phyloP scores from a whole-genome alignment of 805 yeast species.

The Dipodascopsis uninucleata region DNA sequence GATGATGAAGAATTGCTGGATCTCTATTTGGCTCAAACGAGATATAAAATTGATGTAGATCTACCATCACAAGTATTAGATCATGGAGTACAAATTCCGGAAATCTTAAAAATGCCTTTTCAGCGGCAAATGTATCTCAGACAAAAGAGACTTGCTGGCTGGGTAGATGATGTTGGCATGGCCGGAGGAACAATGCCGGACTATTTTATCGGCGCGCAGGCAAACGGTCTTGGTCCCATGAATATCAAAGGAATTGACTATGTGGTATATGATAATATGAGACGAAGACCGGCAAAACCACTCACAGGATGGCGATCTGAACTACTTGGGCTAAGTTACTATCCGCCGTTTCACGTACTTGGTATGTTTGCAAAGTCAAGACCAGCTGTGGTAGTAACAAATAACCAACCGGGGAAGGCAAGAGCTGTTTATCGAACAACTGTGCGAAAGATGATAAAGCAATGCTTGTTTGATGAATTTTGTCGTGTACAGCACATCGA shows the following conservation, averaged over 20 bases:
- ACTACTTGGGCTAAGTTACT: constrained; percentile 4
- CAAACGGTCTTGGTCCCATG: constrained; percentile 4
- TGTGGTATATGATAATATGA: not conserved
- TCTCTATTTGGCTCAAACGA: constrained; percentile 7
- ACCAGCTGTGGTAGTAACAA: constrained; percentile 12
- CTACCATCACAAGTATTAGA: constrained; percentile 6
- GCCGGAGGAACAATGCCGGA: constrained; percentile 1
- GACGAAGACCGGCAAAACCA: not conserved
- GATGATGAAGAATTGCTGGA: constrained; percentile 22
- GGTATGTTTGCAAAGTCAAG: constrained; percentile 12
- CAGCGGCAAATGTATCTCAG: constrained; percentile 12
- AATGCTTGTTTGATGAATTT: constrained; percentile 9
- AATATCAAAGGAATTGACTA: constrained; percentile 10
- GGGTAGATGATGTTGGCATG: constrained; percentile 2
- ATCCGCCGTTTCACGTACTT: constrained; percentile 12
- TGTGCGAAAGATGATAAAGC: constrained; percentile 9
- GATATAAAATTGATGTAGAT: constrained; percentile 11
- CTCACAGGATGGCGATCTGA: no score
- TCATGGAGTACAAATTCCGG: constrained; percentile 6
- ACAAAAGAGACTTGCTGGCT: constrained; percentile 6
- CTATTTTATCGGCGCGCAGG: constrained; percentile 6
- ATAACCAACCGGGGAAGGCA: not conserved
- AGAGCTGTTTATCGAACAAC: constrained; percentile 8
- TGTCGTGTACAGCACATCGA: constrained; percentile 18
- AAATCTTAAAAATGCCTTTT: constrained; percentile 12